Conservation (phyloP, 768 basidiomycete species). For the Xanthoconium purpureum region DNA sequence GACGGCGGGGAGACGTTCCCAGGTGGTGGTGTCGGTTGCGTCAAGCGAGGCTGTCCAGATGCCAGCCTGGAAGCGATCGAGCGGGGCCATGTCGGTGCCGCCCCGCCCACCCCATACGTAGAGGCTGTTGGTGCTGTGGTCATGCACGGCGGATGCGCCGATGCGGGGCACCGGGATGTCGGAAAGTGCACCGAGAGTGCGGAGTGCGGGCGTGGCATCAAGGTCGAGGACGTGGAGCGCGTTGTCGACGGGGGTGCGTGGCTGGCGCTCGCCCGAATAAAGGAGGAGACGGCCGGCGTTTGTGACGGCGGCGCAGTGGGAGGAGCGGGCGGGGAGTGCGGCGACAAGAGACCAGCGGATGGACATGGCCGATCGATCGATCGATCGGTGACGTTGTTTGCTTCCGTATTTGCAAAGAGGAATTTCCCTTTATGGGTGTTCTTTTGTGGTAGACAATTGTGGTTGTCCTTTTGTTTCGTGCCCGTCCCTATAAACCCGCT, state of each 20-base stretch:
- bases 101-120: conserved; percentile 49
- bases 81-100: conserved; percentile 37
- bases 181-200: conserved; percentile 11
- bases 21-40: conserved; percentile 13
- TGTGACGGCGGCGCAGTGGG: conserved; percentile 38
- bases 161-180: conserved; percentile 20
- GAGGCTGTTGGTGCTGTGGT: conserved; percentile 18
- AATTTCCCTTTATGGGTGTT: neutral
- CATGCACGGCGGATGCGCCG: conserved; percentile 22
- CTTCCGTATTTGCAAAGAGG: too few relatives aligned
- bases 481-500: conserved; percentile 10
- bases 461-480: conserved; percentile 23
- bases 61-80: conserved; percentile 29
- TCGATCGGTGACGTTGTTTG: too few relatives aligned
- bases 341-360: conserved; percentile 31
- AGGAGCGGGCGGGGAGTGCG: conserved; percentile 36
- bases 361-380: neutral
- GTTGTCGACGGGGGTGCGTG: conserved; percentile 41
- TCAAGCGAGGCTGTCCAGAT: conserved; percentile 28
- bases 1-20: conserved; percentile 29
- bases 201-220: conserved; percentile 13
- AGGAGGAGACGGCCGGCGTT: conserved; percentile 29
- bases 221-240: conserved; percentile 28
- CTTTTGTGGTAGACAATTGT: neutral
- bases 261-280: conserved; percentile 44